Evolutionary conservation across 192 early-diverging fungal species (phyloP).

Genomic region (Entrophospora sp.): DNA sequence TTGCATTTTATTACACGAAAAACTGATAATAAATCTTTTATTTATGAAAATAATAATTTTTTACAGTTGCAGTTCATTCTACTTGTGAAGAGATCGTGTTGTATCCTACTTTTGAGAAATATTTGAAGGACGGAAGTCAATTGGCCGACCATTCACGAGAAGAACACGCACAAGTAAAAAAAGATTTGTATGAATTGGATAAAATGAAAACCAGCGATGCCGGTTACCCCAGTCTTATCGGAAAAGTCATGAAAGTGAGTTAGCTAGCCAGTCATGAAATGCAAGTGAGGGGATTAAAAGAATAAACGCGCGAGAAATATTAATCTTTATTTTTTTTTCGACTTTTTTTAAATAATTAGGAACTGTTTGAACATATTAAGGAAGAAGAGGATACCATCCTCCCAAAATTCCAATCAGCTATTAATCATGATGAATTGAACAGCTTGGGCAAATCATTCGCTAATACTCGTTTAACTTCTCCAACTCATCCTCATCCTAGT

Average conservation of each 20-base stretch:
- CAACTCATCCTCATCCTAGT: too few relatives aligned
- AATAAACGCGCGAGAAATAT: background rate
- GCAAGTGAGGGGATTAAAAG: too few relatives aligned
- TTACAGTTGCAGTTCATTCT: conserved; percentile 30
- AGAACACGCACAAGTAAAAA: conserved; percentile 33
- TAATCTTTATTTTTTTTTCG: background rate
- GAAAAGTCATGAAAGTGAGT: conserved; percentile 13
- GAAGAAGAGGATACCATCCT: conserved; percentile 33
- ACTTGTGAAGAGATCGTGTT: conserved; percentile 32
- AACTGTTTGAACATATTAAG: conserved; percentile 29
- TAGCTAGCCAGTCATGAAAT: too few relatives aligned
- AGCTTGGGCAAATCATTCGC: conserved; percentile 5
- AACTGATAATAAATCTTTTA: background rate
- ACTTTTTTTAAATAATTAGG: background rate
- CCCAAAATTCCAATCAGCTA: conserved; percentile 12
- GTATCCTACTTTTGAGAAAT: conserved; percentile 31
- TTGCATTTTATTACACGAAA: background rate
- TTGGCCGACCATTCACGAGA: conserved; percentile 28
- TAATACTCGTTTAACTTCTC: background rate
- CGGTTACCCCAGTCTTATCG: conserved; percentile 16
- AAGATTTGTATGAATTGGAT: conserved; percentile 30
- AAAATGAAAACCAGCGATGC: conserved; percentile 20
- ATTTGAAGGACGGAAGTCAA: conserved; percentile 23
- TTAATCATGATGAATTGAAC: background rate
- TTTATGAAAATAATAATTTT: background rate